A percentile compares a stretch with the other conserved stretches of the same genome.
Evolutionary conservation across 1,284 basidiomycete species (phyloP).

Genomic region (Stygiomarasmius scandens): DNA sequence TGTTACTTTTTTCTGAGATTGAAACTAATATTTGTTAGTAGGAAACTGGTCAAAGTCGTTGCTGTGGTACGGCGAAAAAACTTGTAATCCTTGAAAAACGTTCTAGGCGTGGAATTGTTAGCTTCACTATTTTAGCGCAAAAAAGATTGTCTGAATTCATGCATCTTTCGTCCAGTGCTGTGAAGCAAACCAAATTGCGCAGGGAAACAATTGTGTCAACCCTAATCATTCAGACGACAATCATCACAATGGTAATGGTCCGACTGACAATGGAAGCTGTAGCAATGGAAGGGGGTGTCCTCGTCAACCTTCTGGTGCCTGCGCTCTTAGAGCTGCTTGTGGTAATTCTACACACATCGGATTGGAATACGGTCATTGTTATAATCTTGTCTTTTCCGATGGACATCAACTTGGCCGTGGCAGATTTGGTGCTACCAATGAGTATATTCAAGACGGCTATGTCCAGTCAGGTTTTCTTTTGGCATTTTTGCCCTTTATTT

Average conservation of each 20-base stretch:
- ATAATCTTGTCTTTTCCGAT: conserved; percentile 3
- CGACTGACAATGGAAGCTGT: not conserved
- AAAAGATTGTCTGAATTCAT: too few species aligned
- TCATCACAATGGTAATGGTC: too few species aligned
- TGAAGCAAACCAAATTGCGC: not conserved
- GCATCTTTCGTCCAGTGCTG: not conserved
- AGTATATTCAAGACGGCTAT: conserved; percentile 7
- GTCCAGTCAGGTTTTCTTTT: conserved; percentile 1
- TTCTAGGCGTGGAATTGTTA: too few species aligned
- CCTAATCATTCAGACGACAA: not conserved
- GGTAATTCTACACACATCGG: conserved; percentile 1
- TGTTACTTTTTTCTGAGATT: too few species aligned
- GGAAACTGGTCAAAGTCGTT: not conserved
- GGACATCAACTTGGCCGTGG: conserved; percentile 7
- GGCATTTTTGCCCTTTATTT: too few species aligned
- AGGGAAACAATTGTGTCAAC: not conserved
- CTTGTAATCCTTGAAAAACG: too few species aligned
- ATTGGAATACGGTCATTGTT: conserved; percentile 6
- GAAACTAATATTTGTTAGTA: not conserved
- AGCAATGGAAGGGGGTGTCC: not conserved
- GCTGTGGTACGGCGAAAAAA: not conserved
- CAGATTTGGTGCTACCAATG: not conserved
- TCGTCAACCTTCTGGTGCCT: conserved; percentile 3
- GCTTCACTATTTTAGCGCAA: too few species aligned
- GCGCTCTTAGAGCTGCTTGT: conserved; percentile 3